Conservation (phyloP, 192 early-diverging fungal genomes). For the Linnemannia hyalina region DNA sequence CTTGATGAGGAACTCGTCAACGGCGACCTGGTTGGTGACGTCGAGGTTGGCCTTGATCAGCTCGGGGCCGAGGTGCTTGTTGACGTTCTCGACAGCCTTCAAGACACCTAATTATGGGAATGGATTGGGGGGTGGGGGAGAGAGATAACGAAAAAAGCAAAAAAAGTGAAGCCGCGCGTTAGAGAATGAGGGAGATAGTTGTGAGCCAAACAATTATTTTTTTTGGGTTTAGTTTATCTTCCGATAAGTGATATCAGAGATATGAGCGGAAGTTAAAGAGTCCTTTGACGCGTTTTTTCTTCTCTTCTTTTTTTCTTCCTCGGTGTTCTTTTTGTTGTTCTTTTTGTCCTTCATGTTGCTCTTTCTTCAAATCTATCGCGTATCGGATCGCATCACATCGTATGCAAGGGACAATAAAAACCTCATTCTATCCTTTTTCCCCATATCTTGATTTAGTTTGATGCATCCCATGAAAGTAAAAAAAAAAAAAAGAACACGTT, state of each 20-base stretch:
- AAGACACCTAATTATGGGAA: slow-evolving; percentile 74
- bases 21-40: slow-evolving; percentile 87
- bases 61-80: slow-evolving; percentile 87
- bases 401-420: neutral
- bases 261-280: neutral
- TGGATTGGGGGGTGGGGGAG: neutral
- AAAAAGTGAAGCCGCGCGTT: neutral
- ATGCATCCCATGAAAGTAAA: neutral
- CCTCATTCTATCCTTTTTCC: neutral
- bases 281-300: neutral
- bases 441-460: neutral
- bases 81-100: slow-evolving; percentile 94
- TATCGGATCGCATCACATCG: neutral
- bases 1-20: slow-evolving; percentile 92
- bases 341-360: neutral
- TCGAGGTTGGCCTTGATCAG: slow-evolving; percentile 85
- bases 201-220: neutral
- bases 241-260: neutral
- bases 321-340: neutral
- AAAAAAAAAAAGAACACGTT: neutral
- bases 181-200: neutral
- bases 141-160: neutral
- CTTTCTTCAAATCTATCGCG: neutral
- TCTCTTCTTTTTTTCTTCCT: neutral
- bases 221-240: neutral